Percentiles rank a stretch among this genome's conserved stretches.
phyloP scores from a whole-genome alignment of 2,329 filamentous ascomycete genomes.

The Tolypocladium sp. region DNA sequence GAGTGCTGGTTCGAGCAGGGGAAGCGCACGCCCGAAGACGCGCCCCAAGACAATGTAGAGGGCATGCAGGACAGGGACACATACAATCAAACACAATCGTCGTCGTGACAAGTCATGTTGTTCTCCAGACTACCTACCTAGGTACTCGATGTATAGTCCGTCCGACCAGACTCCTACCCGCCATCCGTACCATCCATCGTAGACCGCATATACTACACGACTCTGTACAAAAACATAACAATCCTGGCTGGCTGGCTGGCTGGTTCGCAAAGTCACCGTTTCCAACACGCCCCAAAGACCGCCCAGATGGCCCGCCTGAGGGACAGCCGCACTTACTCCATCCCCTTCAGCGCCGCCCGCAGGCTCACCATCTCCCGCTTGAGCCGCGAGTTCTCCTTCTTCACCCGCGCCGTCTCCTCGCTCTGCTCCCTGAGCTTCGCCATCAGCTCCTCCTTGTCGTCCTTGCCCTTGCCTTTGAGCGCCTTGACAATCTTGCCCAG shows the following conservation, averaged over 20 bases:
- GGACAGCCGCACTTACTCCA: constrained; percentile 17
- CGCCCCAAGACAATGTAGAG: neutral
- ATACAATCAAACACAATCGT: neutral
- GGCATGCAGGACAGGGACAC: neutral
- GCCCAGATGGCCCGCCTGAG: neutral
- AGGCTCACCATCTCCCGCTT: constrained; percentile 74
- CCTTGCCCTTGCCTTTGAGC: constrained; percentile 61
- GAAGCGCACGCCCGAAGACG: neutral
- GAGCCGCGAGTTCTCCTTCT: constrained; percentile 77
- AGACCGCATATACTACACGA: neutral
- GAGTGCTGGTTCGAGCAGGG: constrained; percentile 54
- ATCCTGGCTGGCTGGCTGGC: neutral
- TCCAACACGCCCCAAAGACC: neutral
- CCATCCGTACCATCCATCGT: neutral
- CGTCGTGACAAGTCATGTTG: neutral
- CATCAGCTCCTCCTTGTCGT: constrained; percentile 72
- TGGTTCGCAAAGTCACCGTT: neutral
- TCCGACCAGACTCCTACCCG: neutral
- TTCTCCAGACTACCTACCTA: neutral
- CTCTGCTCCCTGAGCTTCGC: constrained; percentile 60
- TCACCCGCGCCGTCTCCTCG: constrained; percentile 68
- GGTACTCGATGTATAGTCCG: neutral
- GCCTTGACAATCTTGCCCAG: constrained; percentile 73
- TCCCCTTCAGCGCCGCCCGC: constrained; percentile 43
- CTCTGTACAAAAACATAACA: neutral